Percentiles rank a stretch among this genome's conserved stretches.
Conservation (phyloP, 768 basidiomycete genomes). For the Tephrocybe sp. region DNA sequence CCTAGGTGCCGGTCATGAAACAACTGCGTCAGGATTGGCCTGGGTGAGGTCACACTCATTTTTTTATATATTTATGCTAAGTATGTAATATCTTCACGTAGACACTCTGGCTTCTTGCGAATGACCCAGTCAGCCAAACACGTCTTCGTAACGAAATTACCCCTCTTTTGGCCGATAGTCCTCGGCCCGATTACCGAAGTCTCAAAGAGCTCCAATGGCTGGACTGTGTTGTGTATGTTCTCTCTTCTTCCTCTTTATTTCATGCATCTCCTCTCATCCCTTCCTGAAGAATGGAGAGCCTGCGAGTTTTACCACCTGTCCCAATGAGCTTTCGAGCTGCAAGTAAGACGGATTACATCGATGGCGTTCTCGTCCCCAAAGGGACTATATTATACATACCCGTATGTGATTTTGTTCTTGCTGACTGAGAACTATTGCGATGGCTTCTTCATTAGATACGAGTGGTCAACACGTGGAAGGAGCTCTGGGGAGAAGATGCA, state of each 20-base stretch:
- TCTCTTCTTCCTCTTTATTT: neutral
- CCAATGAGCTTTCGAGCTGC: constrained; percentile 38
- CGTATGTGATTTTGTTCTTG: constrained; percentile 21
- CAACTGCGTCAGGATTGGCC: constrained; percentile 43
- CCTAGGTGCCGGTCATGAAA: constrained; percentile 45
- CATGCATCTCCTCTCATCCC: neutral
- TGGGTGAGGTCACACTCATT: constrained; percentile 37
- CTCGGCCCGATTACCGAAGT: constrained; percentile 37
- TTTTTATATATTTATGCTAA: neutral
- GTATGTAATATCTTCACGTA: constrained; percentile 15
- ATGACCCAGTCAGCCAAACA: constrained; percentile 45
- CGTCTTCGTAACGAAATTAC: constrained; percentile 53
- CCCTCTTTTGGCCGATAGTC: constrained; percentile 31
- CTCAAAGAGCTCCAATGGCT: constrained; percentile 38
- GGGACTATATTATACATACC: constrained; percentile 44
- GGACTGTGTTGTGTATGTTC: constrained; percentile 38
- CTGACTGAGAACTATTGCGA: neutral
- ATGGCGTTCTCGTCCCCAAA: constrained; percentile 43
- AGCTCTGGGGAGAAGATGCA: constrained; percentile 49
- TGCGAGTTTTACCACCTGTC: constrained; percentile 42
- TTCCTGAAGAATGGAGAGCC: constrained; percentile 37
- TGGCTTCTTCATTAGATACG: constrained; percentile 33
- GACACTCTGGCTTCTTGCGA: constrained; percentile 55
- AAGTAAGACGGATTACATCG: constrained; percentile 37
- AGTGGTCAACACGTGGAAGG: constrained; percentile 48